Conservation (phyloP, 768 basidiomycete species). For the Leccinellum rugosiceps region DNA sequence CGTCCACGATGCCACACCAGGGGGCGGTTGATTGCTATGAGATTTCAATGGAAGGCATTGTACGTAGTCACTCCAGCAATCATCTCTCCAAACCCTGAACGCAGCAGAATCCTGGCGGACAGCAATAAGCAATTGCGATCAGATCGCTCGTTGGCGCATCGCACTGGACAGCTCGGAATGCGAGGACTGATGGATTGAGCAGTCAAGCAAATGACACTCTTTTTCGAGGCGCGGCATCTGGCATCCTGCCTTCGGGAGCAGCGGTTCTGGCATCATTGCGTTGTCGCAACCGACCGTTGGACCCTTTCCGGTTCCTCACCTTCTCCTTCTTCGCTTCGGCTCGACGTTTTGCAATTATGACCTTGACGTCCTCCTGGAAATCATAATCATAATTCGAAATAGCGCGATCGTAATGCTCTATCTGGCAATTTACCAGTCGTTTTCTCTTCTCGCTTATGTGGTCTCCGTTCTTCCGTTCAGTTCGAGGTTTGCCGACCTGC, state of each 20-base stretch:
- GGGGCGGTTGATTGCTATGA: constrained; percentile 19
- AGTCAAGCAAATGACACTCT: constrained; percentile 32
- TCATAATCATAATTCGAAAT: constrained; percentile 5
- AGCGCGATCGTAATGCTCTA: constrained; percentile 6
- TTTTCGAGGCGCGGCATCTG: constrained; percentile 30
- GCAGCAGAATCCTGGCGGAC: constrained; percentile 5
- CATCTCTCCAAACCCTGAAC: constrained; percentile 5
- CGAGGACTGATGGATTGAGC: constrained; percentile 16
- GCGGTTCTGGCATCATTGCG: constrained; percentile 10
- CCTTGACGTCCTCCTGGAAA: constrained; percentile 43
- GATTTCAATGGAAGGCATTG: constrained; percentile 6
- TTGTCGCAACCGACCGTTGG: constrained; percentile 11
- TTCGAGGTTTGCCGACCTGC: constrained; percentile 29
- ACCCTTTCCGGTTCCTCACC: constrained; percentile 30
- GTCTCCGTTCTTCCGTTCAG: constrained; percentile 25
- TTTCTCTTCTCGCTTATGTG: constrained; percentile 31
- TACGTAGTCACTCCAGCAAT: constrained; percentile 14
- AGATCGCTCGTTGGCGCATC: constrained; percentile 17
- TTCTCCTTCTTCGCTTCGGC: constrained; percentile 40
- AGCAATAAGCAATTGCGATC: constrained; percentile 19
- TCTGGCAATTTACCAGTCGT: constrained; percentile 37
- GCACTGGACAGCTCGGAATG: constrained; percentile 15
- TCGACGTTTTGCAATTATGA: constrained; percentile 35
- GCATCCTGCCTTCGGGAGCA: constrained; percentile 5
- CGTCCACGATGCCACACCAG: constrained; percentile 1